These are phyloP conservation scores for Curvularia eragrostidis DNA, from an alignment of 2,329 filamentous ascomycete genomes.

Conservation along the genomic window DNA sequence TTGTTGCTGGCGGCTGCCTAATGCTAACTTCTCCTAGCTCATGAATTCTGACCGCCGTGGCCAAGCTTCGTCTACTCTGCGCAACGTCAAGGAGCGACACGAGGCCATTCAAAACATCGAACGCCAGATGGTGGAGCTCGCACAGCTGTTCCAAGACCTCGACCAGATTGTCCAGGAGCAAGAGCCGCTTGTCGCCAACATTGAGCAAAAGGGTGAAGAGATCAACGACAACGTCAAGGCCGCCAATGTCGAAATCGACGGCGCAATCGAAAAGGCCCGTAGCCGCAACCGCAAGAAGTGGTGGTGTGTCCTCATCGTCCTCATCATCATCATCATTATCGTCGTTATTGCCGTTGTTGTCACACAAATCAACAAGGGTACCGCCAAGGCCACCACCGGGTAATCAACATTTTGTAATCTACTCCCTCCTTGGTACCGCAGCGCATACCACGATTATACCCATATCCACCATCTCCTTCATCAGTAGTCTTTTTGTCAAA, in stretches of 20 bases:
- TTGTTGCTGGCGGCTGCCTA: neutral
- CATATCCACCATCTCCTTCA: conserved; percentile 15
- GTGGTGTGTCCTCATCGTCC: conserved; percentile 82
- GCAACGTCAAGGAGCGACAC: conserved; percentile 82
- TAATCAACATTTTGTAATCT: neutral
- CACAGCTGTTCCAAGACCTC: conserved; percentile 88
- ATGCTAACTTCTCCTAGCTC: conserved; percentile 56
- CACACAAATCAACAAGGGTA: conserved; percentile 35
- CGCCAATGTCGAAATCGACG: conserved; percentile 81
- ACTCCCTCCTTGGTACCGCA: neutral
- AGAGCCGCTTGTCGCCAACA: conserved; percentile 77
- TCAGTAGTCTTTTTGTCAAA: conserved; percentile 16
- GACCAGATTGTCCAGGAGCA: conserved; percentile 86
- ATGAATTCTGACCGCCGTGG: conserved; percentile 81
- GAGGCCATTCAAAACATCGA: conserved; percentile 91
- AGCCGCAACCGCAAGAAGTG: conserved; percentile 84
- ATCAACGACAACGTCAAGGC: conserved; percentile 83
- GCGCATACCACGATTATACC: conserved; percentile 3
- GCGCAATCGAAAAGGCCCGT: conserved; percentile 81
- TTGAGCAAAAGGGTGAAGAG: conserved; percentile 87
- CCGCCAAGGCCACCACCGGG: conserved; percentile 3
- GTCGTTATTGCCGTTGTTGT: conserved; percentile 51
- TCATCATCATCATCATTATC: conserved; percentile 48
- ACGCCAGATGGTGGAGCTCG: conserved; percentile 83
- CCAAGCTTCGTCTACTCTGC: conserved; percentile 79